phyloP scores from a whole-genome alignment of 371 early-diverging fungal genomes.

The Mortierella sp. region DNA sequence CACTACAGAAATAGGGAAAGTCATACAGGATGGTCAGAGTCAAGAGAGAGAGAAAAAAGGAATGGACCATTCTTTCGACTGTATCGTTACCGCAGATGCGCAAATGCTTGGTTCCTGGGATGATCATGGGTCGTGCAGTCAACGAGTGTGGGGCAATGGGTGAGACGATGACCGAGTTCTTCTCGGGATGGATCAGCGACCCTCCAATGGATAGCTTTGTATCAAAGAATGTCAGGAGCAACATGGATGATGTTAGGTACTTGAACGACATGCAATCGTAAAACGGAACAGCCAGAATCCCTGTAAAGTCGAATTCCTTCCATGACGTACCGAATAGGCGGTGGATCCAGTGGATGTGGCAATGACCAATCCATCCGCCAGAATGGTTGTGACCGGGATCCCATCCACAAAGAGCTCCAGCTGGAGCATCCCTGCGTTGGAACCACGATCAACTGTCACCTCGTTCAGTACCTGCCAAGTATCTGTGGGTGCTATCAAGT shows the following conservation, averaged over 20 bases:
- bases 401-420: conserved; percentile 67
- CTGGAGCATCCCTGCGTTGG: conserved; percentile 66
- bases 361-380: conserved; percentile 89
- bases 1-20: conserved; percentile 11
- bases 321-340: conserved; percentile 78
- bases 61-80: not conserved
- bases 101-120: conserved; percentile 58
- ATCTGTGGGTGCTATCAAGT: conserved; percentile 25
- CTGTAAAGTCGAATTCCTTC: not conserved
- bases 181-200: conserved; percentile 67
- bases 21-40: not conserved
- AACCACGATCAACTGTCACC: conserved; percentile 84
- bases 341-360: conserved; percentile 95
- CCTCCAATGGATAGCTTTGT: conserved; percentile 62
- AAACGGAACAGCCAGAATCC: not conserved
- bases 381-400: conserved; percentile 64
- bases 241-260: not conserved
- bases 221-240: too few relatives aligned
- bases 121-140: conserved; percentile 67
- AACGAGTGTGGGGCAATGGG: conserved; percentile 71
- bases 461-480: conserved; percentile 75
- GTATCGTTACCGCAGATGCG: conserved; percentile 44
- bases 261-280: not conserved
- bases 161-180: conserved; percentile 59
- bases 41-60: not conserved